Base-by-base conservation (phyloP, 2,329 filamentous ascomycete species). In the Calonectria ilicicola region DNA sequence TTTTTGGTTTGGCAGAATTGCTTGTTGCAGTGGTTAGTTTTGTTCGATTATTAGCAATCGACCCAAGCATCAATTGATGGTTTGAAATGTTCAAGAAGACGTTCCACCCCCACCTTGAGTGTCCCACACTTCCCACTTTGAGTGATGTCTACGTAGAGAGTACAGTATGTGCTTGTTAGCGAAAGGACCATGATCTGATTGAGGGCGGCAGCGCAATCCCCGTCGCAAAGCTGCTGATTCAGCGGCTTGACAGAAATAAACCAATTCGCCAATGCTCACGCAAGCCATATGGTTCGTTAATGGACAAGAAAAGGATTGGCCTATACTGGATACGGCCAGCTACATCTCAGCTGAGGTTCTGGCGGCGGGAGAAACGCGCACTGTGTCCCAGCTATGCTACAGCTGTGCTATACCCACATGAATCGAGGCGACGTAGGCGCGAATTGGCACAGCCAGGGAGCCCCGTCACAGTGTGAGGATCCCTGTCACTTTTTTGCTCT, bases 1-100 rank as follows among this genome's bases (percentile, higher is more conserved):
- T 78, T 47, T 66, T 67, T 69, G 71, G 70, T 72, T 69, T 73
- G 32, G 49, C 35, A n/a, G 67, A 60, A 40, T 72, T 75, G 32
- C 40, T 67, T 71, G 15, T 47, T 69, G 38, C 68, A 40, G 65
- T 56, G 66, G 56, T 47, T 74, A 8, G 27, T 53, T 12, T 67
- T 53, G 19, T n/a, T 29, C 32, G 53, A 35, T 63, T 23, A 19
- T 35, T 23, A 42, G 27, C 49, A 53, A 62, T n/a, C 26, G 53
- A 62, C 47, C 38, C n/a, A 49, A 51, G 35, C 21, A 49, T 51
- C 38, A 67, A 32, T 63, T 51, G 35, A 63, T 32, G 9, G 17
- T 42, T 46, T 29, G 7, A 38, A 40, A 21, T 42, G 38, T 47
- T 65, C 62, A 49, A 65, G 9, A 49, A 6, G 8, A 40, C 9